Conservation (phyloP, 164 flowering plant species). For the Litsea cubeba region DNA sequence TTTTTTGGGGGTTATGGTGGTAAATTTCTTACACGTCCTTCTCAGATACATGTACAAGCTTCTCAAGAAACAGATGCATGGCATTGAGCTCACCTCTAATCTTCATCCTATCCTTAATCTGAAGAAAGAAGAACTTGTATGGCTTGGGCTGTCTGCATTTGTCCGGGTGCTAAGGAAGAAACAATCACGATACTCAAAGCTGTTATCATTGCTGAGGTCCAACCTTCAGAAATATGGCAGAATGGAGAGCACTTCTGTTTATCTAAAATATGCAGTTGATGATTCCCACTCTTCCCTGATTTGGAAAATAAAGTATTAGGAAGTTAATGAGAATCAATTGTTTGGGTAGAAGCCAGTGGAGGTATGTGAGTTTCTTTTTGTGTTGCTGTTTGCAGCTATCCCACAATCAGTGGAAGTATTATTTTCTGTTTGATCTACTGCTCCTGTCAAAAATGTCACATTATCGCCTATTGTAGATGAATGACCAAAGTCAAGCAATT, state of each 20-base stretch:
- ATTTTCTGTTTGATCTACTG: too few species aligned
- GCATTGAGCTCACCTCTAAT: constrained; percentile 16
- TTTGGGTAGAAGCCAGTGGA: too few species aligned
- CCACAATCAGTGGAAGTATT: too few species aligned
- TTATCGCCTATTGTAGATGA: too few species aligned
- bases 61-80: constrained; percentile 50
- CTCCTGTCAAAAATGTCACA: too few species aligned
- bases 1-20: not conserved
- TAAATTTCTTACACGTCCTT: not conserved
- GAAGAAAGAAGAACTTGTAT: constrained; percentile 50
- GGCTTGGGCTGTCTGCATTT: constrained; percentile 84
- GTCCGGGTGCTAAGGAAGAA: constrained; percentile 55
- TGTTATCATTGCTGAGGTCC: constrained; percentile 45
- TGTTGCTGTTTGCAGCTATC: too few species aligned
- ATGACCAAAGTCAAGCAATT: too few species aligned
- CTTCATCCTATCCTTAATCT: constrained; percentile 43
- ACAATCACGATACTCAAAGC: constrained; percentile 46
- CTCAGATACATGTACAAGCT: constrained; percentile 56
- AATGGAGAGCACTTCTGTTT: constrained; percentile 18
- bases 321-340: not conserved
- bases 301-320: constrained; percentile 56
- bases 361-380: too few species aligned
- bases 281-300: constrained; percentile 52
- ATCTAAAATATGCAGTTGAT: constrained; percentile 54
- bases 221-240: constrained; percentile 24